Conservation (phyloP, 2,329 filamentous ascomycete species). For the Pseudogymnoascus sp. region DNA sequence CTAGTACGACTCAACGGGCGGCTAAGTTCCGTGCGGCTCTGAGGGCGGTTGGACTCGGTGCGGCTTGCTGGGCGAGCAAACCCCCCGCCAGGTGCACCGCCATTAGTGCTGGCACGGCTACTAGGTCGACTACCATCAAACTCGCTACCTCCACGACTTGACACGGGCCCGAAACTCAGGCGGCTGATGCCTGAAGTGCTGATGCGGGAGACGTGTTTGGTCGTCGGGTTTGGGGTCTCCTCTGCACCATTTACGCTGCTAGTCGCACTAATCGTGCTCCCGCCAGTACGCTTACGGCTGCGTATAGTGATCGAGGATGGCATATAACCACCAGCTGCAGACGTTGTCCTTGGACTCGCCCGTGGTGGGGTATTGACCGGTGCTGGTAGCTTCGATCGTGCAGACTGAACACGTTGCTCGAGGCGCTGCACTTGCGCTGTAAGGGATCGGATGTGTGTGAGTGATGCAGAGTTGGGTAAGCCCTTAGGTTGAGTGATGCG, state of each 20-base stretch:
- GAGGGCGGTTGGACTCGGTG: conserved; percentile 13
- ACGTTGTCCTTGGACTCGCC: conserved; percentile 58
- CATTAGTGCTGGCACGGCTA: conserved; percentile 24
- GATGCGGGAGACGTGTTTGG: conserved; percentile 48
- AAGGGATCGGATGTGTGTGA: conserved; percentile 86
- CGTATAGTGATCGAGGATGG: conserved; percentile 56
- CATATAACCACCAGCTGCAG: conserved; percentile 35
- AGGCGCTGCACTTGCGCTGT: conserved; percentile 97
- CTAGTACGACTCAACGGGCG: conserved; percentile 27
- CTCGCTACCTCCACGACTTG: conserved; percentile 37
- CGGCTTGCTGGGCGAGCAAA: conserved; percentile 18
- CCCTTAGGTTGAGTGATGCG: conserved; percentile 29
- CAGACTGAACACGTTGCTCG: conserved; percentile 86
- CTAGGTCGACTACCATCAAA: conserved; percentile 17
- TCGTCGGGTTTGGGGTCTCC: conserved; percentile 29
- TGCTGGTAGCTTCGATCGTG: conserved; percentile 81
- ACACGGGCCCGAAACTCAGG: conserved; percentile 54
- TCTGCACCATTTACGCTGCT: conserved; percentile 22
- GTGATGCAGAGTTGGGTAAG: conserved; percentile 56
- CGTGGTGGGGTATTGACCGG: conserved; percentile 71
- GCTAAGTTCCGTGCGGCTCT: conserved; percentile 23
- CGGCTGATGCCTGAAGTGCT: conserved; percentile 55
- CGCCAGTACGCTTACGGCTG: conserved; percentile 59
- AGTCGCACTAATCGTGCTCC: conserved; percentile 30
- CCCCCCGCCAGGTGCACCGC: conserved; percentile 5